Base-by-base conservation (phyloP, 371 early-diverging fungal species). In the Encephalitozoon hellem region DNA sequence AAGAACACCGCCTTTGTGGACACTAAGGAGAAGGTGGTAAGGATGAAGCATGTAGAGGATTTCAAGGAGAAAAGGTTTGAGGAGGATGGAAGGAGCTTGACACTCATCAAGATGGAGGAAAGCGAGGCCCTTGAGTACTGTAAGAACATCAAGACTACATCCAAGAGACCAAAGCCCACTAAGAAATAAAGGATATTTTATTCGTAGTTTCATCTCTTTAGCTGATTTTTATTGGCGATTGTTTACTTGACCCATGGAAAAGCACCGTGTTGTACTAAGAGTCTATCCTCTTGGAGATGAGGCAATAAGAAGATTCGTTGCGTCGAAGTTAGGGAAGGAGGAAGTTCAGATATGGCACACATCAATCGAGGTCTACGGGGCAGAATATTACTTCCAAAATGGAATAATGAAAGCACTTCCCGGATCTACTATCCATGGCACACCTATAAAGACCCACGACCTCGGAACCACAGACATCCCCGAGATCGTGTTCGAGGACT, bases 371-470 rank as follows among this genome's bases (percentile, higher is more conserved):
- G 88, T 91, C 32, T 92, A 87, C 81, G 92, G 90, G 2, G 86
- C 82, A 45, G 96, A 96, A 77, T 90, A 89, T 80, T 93, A 84
- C 82, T 94, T 88, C 79, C 91, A 91, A 15, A 88, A 89, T 77
- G 92, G 92, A 30, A 82, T 85, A 43, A 38, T 38, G 54, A 66
- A 49, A 11, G 66, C 53, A 4, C 15, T 11, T 1, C 82, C 84
- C 2, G 77, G 74, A 34, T 77, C 15, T 15, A 76, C 80, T 4
- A 51, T 11, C n/a, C 78, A 76, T 71, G 80, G 80, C 5, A 49
- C 41, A 4, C 79, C 72, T 38, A 42, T 72, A 23, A 63, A 69
- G 21, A 74, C 63, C 52, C 51, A 69, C 21, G 65, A 67, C 18
- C 63, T 85, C 30, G 85, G 85, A 11, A 38, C 39, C 8, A 82